Evolutionary conservation across 169 alveolate species (phyloP).

Genomic region (Cystoisospora suis): DNA sequence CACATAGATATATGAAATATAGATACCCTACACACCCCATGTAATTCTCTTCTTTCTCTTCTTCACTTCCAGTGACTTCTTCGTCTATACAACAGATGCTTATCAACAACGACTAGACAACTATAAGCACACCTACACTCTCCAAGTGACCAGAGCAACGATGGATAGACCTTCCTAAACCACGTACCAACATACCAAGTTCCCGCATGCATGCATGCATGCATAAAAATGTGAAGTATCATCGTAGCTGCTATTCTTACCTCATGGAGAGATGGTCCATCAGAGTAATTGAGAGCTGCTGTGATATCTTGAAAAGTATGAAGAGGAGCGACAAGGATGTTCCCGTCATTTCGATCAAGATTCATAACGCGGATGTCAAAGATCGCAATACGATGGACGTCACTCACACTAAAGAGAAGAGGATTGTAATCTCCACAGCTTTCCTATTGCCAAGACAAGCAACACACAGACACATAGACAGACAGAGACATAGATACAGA

Average conservation of each 20-base stretch:
- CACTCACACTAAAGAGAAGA: constrained; percentile 91
- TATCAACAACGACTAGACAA: too few species aligned
- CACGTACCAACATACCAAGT: too few species aligned
- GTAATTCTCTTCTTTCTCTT: too few species aligned
- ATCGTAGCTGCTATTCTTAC: constrained; percentile 18
- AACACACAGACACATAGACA: constrained; percentile 7
- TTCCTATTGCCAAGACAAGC: constrained; percentile 89
- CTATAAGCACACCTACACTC: too few species aligned
- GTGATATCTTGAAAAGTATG: constrained; percentile 27
- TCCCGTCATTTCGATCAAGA: constrained; percentile 97
- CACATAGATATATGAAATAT: too few species aligned
- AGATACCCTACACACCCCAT: too few species aligned
- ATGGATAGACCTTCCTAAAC: too few species aligned
- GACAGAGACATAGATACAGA: not conserved
- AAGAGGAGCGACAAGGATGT: constrained; percentile 90
- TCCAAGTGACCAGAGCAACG: too few species aligned
- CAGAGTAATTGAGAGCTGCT: constrained; percentile 21
- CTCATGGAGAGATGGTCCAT: not conserved
- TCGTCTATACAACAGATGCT: too few species aligned
- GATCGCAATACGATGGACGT: constrained; percentile 95
- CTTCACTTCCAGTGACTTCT: too few species aligned
- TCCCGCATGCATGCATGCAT: too few species aligned
- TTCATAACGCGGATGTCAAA: constrained; percentile 96
- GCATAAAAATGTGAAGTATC: too few species aligned
- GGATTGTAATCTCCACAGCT: constrained; percentile 94